Conservation (phyloP, 768 basidiomycete species). For the Collybia sordida region DNA sequence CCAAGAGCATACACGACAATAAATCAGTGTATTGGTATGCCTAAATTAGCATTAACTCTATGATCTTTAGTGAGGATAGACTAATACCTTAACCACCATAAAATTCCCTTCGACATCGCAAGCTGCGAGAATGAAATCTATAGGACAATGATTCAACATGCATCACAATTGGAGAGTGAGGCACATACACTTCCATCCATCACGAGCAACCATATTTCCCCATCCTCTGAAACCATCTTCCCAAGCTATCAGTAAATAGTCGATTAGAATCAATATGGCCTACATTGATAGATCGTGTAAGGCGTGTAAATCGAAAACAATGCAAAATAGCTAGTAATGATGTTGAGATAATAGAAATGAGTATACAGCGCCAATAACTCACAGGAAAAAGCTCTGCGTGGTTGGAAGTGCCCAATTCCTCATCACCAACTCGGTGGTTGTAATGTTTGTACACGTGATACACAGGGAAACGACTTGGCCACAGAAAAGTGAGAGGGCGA, state of each 20-base stretch:
- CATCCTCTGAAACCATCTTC: slow-evolving; percentile 84
- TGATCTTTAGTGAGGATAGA: neutral
- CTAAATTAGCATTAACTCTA: slow-evolving; percentile 25
- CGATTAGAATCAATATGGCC: slow-evolving; percentile 20
- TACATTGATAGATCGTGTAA: slow-evolving; percentile 87
- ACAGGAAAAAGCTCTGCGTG: slow-evolving; percentile 86
- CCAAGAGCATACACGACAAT: slow-evolving; percentile 89
- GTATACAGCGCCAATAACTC: slow-evolving; percentile 24
- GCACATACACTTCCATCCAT: slow-evolving; percentile 85
- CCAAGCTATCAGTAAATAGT: neutral
- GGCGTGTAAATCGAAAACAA: slow-evolving; percentile 78
- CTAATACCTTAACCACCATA: slow-evolving; percentile 68
- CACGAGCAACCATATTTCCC: slow-evolving; percentile 66
- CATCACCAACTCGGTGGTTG: slow-evolving; percentile 72
- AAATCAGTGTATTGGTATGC: slow-evolving; percentile 87
- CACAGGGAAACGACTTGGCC: slow-evolving; percentile 86
- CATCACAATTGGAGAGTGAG: neutral
- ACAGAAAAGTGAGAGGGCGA: slow-evolving; percentile 66
- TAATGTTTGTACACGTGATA: slow-evolving; percentile 87
- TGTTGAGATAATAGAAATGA: neutral
- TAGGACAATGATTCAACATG: neutral
- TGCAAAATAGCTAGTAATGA: slow-evolving; percentile 64
- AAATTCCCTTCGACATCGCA: slow-evolving; percentile 91
- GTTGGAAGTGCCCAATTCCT: slow-evolving; percentile 75
- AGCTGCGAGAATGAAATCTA: slow-evolving; percentile 75